Evolutionary conservation across 768 basidiomycete genomes (phyloP), one percentile per base, ranked within the genome.

Genomic region (Mycena albidolilacea): DNA sequence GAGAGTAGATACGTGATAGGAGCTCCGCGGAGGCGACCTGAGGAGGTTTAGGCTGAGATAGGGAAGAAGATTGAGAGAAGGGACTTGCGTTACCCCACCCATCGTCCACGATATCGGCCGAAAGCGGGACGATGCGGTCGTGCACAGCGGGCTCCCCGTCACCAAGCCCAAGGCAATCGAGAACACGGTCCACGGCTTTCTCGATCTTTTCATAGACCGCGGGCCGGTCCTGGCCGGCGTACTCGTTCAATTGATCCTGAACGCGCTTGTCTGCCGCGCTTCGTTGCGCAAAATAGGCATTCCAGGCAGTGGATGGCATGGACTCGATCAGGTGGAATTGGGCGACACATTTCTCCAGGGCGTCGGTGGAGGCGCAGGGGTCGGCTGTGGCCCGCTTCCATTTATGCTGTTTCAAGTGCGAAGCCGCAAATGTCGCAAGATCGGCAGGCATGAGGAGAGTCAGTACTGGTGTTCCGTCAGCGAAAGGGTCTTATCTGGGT

Each of bases 381-480:
- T 0, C 15, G 1, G 58, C 15, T 3, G 64, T 44, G 0, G 64
- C 65, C 6, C 38, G 48, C 48, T 50, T 50, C 48, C 48, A 50
- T 21, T 50, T 50, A 14, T 50, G 48, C 19, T 50, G 48, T 14
- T 50, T 50, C 48, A n/a, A 21, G 64, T 71, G 70, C 48, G 70
- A 59, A n/a, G 37, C 64, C 6, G 39, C 21, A 30, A 66, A 71
- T 43, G 15, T 50, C 7, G 46, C 0, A 15, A 71, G 59, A 66
- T 71, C 70, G 58, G 70, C 30, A 1, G 70, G 70, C 70, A 71
- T 66, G 46, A 71, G 64, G 3, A 71, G 70, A 11, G 70, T 71
- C 41, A 71, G 48, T 1, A 50, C 48, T 50, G 9, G 7, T 50
- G 19, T 50, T 50, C 48, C 48, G 48, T 50, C 15, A 50, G 48